Evolutionary conservation across 169 alveolate genomes (phyloP), one percentile per base, ranked within the genome.

Genomic region (Condylostoma magnum): DNA sequence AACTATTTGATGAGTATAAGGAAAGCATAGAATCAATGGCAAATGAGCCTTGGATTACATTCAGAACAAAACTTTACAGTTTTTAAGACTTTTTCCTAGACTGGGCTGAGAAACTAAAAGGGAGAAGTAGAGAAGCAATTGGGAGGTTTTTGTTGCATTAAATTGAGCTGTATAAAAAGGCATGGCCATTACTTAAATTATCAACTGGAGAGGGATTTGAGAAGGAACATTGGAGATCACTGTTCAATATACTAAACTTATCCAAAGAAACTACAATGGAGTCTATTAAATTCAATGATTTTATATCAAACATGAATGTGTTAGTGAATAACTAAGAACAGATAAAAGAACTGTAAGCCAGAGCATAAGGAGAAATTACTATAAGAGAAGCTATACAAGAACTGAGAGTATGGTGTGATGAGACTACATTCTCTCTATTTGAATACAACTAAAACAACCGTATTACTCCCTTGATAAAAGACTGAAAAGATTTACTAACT

Each of bases 281-380:
- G 47, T 90, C 84, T 54, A 69, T 95, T 58, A 86, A 77, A 77
- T 89, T 95, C 80, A 77, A 80, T 4, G 83, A 92, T 75, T 82
- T 90, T 52, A 60, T 94, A 20, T 93, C 80, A 48, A 73, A 80
- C n/a, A 85, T 86, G 37, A 87, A 83, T 5, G n/a, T 65, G 27
- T 58, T 95, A 46, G 69, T 91, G 1, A 87, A 80, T 37, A 90
- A 87, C 50, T 79, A 66, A 44, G 85, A 83, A 52, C 92, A 90
- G 28, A 82, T 95, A 22, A 93, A 91, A 77, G 97, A 95, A 50
- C 86, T 93, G 34, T 80, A 85, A 30, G 96, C 95, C 28, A 75
- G 97, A 74, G 97, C 98, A 20, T 85, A 92, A 77, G 98, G 98
- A 22, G 98, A 95, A 81, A 90, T 95, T 2, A 84, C 95, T 27